Base-by-base conservation (phyloP, 495 filamentous ascomycete species). In the Xylaria acuta region DNA sequence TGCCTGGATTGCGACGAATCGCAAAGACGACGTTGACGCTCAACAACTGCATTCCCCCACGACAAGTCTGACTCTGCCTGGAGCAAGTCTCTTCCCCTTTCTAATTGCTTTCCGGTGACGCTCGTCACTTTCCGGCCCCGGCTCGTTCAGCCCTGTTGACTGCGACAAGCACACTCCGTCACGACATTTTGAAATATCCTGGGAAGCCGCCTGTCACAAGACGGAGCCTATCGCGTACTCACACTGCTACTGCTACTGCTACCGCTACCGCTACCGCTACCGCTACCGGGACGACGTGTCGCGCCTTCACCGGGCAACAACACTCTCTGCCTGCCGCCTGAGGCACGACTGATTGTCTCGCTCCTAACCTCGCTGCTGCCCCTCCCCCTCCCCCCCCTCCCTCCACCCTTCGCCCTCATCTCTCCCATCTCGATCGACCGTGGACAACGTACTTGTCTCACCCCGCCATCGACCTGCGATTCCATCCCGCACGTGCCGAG, bases 11-110 rank as follows among this genome's bases (percentile, higher is more conserved):
- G 68, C 58, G 68, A 70, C 68, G 6, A 62, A 53, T n/a, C 32
- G 58, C 59, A 30, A 70, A 49, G 36, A 64, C 68, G 68, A 70
- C 30, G 49, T 40, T n/a, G 34, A 64, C 69, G 45, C 56, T 40
- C 43, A 30, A 64, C 69, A 25, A 54, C 47, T 36, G 14, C 32
- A 25, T 12, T n/a, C 38, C 36, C 8, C 65, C n/a, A 40, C 65
- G 45, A 67, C 22, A 20, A 65, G n/a, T 5, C 18, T 22, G 32
- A 64, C 47, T 71, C 41, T 71, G 59, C 69, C 69, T 71, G 69
- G 69, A 64, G 69, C 56, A 63, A 27, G 12, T 43, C 32, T 6
- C 8, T 22, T 41, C 34, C 36, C 22, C 25, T 12, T 53, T 64
- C 11, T 63, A 64, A 63, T 64, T 69, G 71, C 53, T 64, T 64